Evolutionary conservation across 2,329 filamentous ascomycete species (phyloP).

Genomic region (Sphaerulina vaccinii): DNA sequence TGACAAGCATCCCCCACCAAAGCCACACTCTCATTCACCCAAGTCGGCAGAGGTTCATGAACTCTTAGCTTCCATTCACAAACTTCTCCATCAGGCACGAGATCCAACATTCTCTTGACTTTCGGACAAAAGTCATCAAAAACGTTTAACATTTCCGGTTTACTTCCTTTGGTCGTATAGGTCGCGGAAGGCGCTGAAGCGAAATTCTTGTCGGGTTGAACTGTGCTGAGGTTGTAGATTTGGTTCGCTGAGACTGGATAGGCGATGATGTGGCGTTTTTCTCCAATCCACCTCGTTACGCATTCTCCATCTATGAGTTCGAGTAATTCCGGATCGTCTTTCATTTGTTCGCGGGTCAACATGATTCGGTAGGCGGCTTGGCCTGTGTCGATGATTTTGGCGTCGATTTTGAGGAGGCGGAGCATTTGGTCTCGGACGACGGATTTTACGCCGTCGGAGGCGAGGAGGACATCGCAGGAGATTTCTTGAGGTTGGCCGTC

Average conservation of each 20-base stretch:
- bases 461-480: constrained; percentile 49
- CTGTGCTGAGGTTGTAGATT: constrained; percentile 66
- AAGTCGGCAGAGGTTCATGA: constrained; percentile 61
- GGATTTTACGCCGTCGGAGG: constrained; percentile 52
- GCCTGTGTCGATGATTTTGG: constrained; percentile 65
- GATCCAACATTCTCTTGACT: constrained; percentile 59
- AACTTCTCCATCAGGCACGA: constrained; percentile 64
- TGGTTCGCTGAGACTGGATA: constrained; percentile 69
- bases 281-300: constrained; percentile 74
- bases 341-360: constrained; percentile 66
- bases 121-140: constrained; percentile 62
- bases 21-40: constrained; percentile 55
- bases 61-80: constrained; percentile 66
- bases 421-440: constrained; percentile 54
- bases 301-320: constrained; percentile 65
- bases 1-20: constrained; percentile 62
- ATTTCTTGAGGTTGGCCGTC: constrained; percentile 54
- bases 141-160: constrained; percentile 59
- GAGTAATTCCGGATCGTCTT: constrained; percentile 64
- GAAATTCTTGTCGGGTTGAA: constrained; percentile 61
- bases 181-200: constrained; percentile 58
- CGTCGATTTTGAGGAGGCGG: constrained; percentile 50
- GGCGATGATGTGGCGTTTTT: constrained; percentile 72
- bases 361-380: constrained; percentile 80
- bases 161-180: constrained; percentile 63